A percentile compares a stretch with the other conserved stretches of the same genome.
phyloP scores from a whole-genome alignment of 441 rosid species.

The Rhodomyrtus psidioides region DNA sequence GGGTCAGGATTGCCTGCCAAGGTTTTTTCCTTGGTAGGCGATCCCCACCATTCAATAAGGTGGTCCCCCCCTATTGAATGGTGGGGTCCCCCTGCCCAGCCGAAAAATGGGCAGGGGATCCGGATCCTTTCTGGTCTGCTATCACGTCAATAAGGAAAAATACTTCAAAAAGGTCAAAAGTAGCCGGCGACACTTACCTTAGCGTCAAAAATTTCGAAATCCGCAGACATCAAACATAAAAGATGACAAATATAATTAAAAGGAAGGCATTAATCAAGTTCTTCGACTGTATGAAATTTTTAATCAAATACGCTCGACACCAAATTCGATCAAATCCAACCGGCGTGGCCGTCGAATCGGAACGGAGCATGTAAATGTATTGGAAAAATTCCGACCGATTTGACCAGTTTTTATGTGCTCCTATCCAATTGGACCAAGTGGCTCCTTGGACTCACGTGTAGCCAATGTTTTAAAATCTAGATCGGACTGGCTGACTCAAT shows the following conservation, averaged over 20 bases:
- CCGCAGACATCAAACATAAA: neutral
- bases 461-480: too few species aligned
- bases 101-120: too few species aligned
- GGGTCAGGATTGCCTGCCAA: too few species aligned
- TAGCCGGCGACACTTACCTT: rapidly evolving
- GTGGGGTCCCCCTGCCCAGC: too few species aligned
- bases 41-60: too few species aligned
- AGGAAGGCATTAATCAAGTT: neutral
- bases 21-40: too few species aligned
- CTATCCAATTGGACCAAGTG: neutral
- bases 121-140: too few species aligned
- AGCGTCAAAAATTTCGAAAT: too few species aligned
- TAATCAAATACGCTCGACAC: neutral
- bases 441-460: neutral
- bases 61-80: too few species aligned
- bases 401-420: neutral
- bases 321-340: neutral
- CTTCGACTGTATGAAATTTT: neutral
- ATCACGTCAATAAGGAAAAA: neutral
- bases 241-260: neutral
- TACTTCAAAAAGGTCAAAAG: too few species aligned
- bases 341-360: neutral
- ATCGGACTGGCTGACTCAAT: too few species aligned
- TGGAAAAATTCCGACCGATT: neutral
- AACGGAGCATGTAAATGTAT: neutral